These are phyloP conservation scores for Ascochyta clinopodiicola DNA, from an alignment of 2,329 filamentous ascomycete species.

Conservation along the genomic window DNA sequence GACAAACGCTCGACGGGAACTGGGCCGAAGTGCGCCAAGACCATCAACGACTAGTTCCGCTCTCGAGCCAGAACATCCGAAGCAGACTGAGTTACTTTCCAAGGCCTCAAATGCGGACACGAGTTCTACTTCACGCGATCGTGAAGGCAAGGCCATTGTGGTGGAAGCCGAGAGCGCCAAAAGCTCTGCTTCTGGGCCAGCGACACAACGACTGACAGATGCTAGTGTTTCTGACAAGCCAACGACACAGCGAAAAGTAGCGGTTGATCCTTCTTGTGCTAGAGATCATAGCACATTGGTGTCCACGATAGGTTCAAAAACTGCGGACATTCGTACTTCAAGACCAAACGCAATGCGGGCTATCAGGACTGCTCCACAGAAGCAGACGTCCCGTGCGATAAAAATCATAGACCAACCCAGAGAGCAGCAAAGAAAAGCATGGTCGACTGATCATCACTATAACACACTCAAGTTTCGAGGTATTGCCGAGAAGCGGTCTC, in stretches of 20 bases:
- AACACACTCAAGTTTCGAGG: slow-evolving; percentile 23
- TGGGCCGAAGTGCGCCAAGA: not conserved
- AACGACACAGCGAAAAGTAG: not conserved
- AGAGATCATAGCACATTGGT: not conserved
- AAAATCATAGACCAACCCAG: slow-evolving; percentile 36
- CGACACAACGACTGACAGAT: not conserved
- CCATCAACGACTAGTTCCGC: not conserved
- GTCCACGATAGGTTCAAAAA: not conserved
- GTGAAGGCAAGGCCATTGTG: not conserved
- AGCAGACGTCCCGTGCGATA: slow-evolving; percentile 21
- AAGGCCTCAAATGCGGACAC: not conserved
- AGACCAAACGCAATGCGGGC: not conserved
- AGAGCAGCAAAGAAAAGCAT: slow-evolving; percentile 12
- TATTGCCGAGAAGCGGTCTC: slow-evolving; percentile 30
- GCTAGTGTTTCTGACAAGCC: not conserved
- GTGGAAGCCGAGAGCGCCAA: not conserved
- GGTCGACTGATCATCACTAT: slow-evolving; percentile 25
- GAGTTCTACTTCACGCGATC: not conserved
- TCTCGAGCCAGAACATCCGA: not conserved
- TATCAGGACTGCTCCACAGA: slow-evolving; percentile 6
- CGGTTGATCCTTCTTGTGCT: not conserved
- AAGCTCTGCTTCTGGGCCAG: not conserved
- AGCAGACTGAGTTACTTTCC: not conserved
- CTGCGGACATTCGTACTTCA: not conserved
- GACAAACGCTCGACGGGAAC: not conserved